phyloP scores from a whole-genome alignment of 179 eudicot species.

The Spergularia azorica region DNA sequence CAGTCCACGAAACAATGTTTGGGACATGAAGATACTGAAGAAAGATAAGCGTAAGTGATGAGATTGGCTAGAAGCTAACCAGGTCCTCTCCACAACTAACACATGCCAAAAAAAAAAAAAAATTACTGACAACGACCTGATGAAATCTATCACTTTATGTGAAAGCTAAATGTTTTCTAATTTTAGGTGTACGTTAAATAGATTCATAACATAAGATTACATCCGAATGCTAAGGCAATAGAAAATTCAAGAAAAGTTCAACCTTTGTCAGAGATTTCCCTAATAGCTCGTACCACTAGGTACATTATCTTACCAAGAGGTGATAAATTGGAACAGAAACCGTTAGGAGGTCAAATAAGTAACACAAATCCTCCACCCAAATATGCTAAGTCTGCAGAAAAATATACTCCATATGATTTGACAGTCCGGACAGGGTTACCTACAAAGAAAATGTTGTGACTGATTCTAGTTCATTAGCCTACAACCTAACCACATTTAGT shows the following conservation, averaged over 20 bases:
- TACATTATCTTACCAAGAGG: not conserved
- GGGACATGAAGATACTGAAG: not conserved
- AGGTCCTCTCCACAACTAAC: not conserved
- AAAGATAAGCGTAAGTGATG: not conserved
- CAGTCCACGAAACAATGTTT: not conserved
- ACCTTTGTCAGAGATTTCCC: not conserved
- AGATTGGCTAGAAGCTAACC: not conserved
- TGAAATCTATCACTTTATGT: constrained; percentile 8
- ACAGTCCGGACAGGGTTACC: not conserved
- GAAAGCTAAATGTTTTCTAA: not conserved
- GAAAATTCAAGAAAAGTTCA: too few species aligned
- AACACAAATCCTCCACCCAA: not conserved
- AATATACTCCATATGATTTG: not conserved
- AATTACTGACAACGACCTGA: not conserved
- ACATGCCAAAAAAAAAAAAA: not conserved
- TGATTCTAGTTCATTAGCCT: not conserved
- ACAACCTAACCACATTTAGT: not conserved
- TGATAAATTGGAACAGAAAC: not conserved
- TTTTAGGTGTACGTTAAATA: not conserved
- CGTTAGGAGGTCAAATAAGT: not conserved
- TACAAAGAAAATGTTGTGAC: not conserved
- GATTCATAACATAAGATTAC: not conserved
- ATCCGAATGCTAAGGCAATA: not conserved
- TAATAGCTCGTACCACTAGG: not conserved
- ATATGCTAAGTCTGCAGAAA: not conserved